Evolutionary conservation across 495 filamentous ascomycete genomes (phyloP).

Genomic region (Pseudomonodictys pantanalensis): DNA sequence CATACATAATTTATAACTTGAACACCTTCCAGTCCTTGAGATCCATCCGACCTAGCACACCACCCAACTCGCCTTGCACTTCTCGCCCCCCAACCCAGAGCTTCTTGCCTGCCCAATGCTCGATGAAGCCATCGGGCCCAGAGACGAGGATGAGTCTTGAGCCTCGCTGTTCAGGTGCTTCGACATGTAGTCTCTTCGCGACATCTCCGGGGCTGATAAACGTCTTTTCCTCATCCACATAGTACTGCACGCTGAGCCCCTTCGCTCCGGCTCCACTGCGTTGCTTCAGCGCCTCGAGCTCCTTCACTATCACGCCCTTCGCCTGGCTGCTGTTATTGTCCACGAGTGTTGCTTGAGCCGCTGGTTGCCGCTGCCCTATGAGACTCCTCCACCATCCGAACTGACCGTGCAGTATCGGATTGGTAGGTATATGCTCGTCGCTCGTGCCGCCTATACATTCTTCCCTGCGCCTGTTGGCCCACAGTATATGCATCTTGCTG

Average conservation of each 20-base stretch:
- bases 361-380: constrained; percentile 33
- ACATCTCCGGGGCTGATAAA: constrained; percentile 59
- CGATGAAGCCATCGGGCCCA: constrained; percentile 87
- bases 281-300: constrained; percentile 58
- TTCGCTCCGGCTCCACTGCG: constrained; percentile 48
- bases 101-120: constrained; percentile 74
- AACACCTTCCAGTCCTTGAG: constrained; percentile 57
- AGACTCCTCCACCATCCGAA: constrained; percentile 23
- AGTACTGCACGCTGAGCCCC: constrained; percentile 62
- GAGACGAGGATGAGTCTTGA: constrained; percentile 71
- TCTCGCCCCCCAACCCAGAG: constrained; percentile 67
- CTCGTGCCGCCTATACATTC: constrained; percentile 55
- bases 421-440: constrained; percentile 23
- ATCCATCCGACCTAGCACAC: constrained; percentile 54
- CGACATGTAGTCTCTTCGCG: constrained; percentile 20
- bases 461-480: constrained; percentile 61
- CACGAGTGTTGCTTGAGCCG: not conserved
- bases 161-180: constrained; percentile 13
- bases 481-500: constrained; percentile 58
- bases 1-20: constrained; percentile 51
- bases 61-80: constrained; percentile 60
- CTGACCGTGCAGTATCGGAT: not conserved
- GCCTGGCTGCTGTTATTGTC: not conserved
- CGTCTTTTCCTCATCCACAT: constrained; percentile 70
- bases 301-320: constrained; percentile 51